Base-by-base conservation (phyloP, 257 asterid species). In the Lycium ferocissimum region DNA sequence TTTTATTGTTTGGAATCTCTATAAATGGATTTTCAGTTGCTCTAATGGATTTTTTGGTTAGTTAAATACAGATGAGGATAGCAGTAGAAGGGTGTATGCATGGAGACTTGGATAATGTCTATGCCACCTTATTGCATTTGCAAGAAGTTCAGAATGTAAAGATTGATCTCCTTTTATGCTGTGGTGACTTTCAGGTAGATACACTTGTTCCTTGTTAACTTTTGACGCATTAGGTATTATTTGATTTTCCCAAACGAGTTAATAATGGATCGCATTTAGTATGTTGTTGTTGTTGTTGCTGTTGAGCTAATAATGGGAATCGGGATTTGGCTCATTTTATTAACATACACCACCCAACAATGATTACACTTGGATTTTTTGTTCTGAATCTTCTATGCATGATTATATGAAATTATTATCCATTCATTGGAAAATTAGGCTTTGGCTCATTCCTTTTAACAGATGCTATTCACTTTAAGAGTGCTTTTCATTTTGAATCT, bases 1-100 rank as follows among this genome's bases (percentile, higher is more conserved):
- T 26, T 20, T 76, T 76, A 26, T 75, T 75, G 4, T 78, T 53
- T 78, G 14, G 65, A 53, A 35, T 53, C 53, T 14, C 18, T 78
- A 53, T 26, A 14, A 7, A 78, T 53, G 47, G n/a, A 49, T 53
- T 22, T 26, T 56, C 20, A 26, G 47, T 78, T 76, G 81, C 61
- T 75, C 62, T 20, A 49, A 75, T 51, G 65, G 22, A 38, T 4
- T 2, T 38, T 70, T 70, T 70, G 54, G 54, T 70, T 9, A 40
- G 26, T 14, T 8, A 26, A 53, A 75, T 91, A 26, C 85, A 92
- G 91, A 96, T 96, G 99, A 94, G 86, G 90, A 96, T 96, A 85
- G 99, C 99, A 38, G 94, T 96, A 22, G 98, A 96, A 90, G 99
- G 99, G 9, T 96, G 99, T 88, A 94, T 94, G 98, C 99, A 95